phyloP scores from a whole-genome alignment of 2,329 filamentous ascomycete genomes.

The Epichloe amarillans region DNA sequence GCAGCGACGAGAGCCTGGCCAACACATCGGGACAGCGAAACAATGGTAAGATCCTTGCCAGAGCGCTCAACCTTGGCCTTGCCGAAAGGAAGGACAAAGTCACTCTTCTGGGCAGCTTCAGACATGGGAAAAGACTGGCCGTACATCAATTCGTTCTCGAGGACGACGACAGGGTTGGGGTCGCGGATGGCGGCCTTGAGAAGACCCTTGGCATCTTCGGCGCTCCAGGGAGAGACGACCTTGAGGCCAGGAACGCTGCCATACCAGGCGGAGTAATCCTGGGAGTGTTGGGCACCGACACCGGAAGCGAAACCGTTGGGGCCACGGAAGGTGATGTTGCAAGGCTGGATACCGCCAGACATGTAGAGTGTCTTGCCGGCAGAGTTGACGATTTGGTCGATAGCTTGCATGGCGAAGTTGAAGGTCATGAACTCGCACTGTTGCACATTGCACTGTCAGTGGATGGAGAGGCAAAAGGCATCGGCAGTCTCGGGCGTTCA shows the following conservation, averaged over 20 bases:
- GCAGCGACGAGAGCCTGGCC: conserved; percentile 82
- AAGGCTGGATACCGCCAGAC: conserved; percentile 98
- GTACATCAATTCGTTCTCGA: conserved; percentile 87
- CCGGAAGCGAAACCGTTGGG: conserved; percentile 96
- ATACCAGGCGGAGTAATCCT: conserved; percentile 98
- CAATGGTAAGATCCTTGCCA: conserved; percentile 92
- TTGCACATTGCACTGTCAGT: neutral
- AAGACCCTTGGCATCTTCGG: conserved; percentile 96
- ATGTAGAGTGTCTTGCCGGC: conserved; percentile 99
- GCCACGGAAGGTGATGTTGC: conserved; percentile 98
- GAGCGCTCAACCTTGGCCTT: conserved; percentile 98
- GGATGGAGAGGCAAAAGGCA: conserved; percentile 1
- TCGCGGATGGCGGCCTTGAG: conserved; percentile 96
- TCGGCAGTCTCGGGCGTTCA: neutral
- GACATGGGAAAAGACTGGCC: conserved; percentile 94
- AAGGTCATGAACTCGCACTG: conserved; percentile 99
- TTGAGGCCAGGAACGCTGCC: conserved; percentile 95
- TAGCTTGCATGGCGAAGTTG: conserved; percentile 99
- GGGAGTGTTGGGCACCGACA: conserved; percentile 95
- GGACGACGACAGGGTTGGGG: conserved; percentile 87
- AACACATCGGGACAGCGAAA: conserved; percentile 87
- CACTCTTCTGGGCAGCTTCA: conserved; percentile 85
- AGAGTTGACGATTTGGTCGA: conserved; percentile 99
- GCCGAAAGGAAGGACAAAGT: conserved; percentile 94
- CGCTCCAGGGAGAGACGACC: conserved; percentile 94